These are phyloP conservation scores for Phlyctochytrium planicorne DNA, from an alignment of 192 early-diverging fungal genomes.

Conservation along the genomic window DNA sequence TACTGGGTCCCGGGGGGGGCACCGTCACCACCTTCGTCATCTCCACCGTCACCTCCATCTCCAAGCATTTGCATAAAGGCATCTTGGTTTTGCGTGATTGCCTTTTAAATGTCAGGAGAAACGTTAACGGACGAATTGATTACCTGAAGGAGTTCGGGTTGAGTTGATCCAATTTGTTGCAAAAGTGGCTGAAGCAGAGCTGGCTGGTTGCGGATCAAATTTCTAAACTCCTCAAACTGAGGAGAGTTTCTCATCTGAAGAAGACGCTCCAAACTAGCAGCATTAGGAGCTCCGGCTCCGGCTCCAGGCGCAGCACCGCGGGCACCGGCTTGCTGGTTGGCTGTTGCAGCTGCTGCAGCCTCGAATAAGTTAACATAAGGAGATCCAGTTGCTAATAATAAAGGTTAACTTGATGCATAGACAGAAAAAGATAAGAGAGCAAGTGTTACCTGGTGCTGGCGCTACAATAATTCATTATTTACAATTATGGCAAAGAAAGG, in stretches of 20 bases:
- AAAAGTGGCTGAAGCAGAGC: constrained; percentile 82
- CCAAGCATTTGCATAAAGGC: constrained; percentile 74
- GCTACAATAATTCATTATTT: too few species aligned
- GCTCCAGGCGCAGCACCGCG: constrained; percentile 23
- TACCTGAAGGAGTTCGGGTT: constrained; percentile 78
- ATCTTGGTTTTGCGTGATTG: constrained; percentile 74
- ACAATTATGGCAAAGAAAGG: too few species aligned
- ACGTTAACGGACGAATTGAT: not conserved
- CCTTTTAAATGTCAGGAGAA: constrained; percentile 6
- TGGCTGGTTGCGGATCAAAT: constrained; percentile 83
- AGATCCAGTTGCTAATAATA: constrained; percentile 6
- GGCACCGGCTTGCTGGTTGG: constrained; percentile 8
- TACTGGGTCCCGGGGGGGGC: constrained; percentile 45
- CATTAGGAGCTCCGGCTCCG: constrained; percentile 28
- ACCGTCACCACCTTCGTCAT: constrained; percentile 45
- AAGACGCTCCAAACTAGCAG: constrained; percentile 35
- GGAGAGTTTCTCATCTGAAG: constrained; percentile 69
- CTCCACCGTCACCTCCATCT: constrained; percentile 39
- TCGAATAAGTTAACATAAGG: constrained; percentile 50
- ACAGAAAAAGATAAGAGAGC: constrained; percentile 20
- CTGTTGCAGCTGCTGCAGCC: constrained; percentile 29
- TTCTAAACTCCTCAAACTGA: constrained; percentile 90
- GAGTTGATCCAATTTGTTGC: constrained; percentile 75
- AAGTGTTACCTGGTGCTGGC: constrained; percentile 12
- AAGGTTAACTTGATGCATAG: constrained; percentile 30